phyloP scores from a whole-genome alignment of 2,329 filamentous ascomycete genomes.

The Aspergillus neoniger region DNA sequence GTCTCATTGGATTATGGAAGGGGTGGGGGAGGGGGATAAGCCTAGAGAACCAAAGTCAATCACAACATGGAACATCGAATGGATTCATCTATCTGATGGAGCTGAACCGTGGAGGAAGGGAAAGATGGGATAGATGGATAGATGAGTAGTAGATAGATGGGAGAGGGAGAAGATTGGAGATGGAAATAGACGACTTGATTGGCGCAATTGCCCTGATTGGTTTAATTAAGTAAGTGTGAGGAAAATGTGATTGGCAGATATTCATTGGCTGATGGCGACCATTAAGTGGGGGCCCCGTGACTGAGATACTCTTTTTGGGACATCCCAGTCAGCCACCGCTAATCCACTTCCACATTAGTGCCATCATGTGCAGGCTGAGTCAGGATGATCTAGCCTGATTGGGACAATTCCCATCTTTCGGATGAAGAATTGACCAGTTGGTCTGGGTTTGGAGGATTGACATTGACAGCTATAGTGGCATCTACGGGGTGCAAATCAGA shows the following conservation, averaged over 20 bases:
- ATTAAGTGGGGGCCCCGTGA: not conserved
- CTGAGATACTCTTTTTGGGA: not conserved
- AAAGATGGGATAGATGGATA: not conserved
- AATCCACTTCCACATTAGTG: not conserved
- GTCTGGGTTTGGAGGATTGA: too few relatives aligned
- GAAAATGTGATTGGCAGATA: not conserved
- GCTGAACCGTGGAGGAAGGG: not conserved
- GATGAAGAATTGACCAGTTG: not conserved
- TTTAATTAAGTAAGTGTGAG: too few relatives aligned
- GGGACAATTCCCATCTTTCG: not conserved
- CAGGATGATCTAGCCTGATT: not conserved
- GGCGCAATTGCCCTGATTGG: too few relatives aligned
- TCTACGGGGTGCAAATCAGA: too few relatives aligned
- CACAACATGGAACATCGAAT: not conserved
- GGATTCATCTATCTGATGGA: not conserved
- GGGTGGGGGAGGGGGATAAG: not conserved
- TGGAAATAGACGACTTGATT: too few relatives aligned
- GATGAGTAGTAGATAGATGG: not conserved
- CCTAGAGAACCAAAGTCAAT: not conserved
- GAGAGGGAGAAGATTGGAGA: too few relatives aligned
- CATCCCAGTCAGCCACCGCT: not conserved
- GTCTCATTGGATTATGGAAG: not conserved
- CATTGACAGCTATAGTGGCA: too few relatives aligned
- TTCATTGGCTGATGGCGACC: not conserved
- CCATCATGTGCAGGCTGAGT: not conserved